phyloP scores from a whole-genome alignment of 2,329 filamentous ascomycete genomes.

The Drechslerella dactyloides region DNA sequence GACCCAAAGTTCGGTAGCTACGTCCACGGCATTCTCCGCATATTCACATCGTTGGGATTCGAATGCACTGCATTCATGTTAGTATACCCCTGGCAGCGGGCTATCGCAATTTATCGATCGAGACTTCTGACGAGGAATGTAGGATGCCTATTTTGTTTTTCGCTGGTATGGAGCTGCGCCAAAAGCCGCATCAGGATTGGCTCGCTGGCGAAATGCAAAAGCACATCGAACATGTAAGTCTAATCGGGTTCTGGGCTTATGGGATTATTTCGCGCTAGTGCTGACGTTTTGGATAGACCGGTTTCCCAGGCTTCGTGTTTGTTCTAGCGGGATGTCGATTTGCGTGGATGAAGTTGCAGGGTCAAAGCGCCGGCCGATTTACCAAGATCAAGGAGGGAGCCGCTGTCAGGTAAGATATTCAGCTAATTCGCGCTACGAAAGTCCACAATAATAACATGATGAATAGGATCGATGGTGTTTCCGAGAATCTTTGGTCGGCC shows the following conservation, averaged over 20 bases:
- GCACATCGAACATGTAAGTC: conserved; percentile 50
- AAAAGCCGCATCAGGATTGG: conserved; percentile 54
- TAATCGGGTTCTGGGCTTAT: not conserved
- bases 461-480: conserved; percentile 54
- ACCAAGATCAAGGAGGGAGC: conserved; percentile 54
- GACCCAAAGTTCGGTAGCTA: conserved; percentile 52
- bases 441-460: conserved; percentile 1
- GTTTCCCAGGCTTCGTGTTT: conserved; percentile 53
- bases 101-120: not conserved
- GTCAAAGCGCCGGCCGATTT: conserved; percentile 52
- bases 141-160: conserved; percentile 49
- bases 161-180: conserved; percentile 54
- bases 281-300: conserved; percentile 42
- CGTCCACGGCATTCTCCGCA: conserved; percentile 52
- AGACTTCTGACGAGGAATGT: not conserved
- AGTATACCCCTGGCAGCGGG: conserved; percentile 5
- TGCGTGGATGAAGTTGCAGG: conserved; percentile 53
- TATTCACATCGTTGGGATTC: conserved; percentile 52
- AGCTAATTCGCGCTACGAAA: not conserved
- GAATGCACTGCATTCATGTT: conserved; percentile 53
- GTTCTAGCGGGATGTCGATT: conserved; percentile 53
- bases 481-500: conserved; percentile 54
- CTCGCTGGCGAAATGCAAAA: conserved; percentile 50
- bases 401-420: conserved; percentile 31
- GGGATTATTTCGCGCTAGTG: not conserved